These are phyloP conservation scores for Suillus fuscotomentosus DNA, from an alignment of 768 basidiomycete species.

Conservation along the genomic window DNA sequence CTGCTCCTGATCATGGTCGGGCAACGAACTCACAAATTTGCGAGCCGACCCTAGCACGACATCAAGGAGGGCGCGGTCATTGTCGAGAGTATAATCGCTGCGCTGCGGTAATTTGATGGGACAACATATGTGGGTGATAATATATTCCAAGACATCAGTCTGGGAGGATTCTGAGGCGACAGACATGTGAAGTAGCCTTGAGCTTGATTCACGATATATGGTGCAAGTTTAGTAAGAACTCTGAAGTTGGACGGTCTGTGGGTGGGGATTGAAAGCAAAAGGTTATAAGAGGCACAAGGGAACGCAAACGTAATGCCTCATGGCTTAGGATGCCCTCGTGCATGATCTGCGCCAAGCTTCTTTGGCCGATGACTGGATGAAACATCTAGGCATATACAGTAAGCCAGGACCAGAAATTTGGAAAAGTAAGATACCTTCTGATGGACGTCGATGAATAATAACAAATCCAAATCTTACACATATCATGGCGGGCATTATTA, in stretches of 20 bases:
- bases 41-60: constrained; percentile 17
- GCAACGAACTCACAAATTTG: constrained; percentile 13
- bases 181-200: not conserved
- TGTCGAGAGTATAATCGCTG: constrained; percentile 21
- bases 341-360: not conserved
- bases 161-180: not conserved
- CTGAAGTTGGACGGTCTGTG: not conserved
- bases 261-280: not conserved
- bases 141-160: constrained; percentile 5
- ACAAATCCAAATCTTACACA: no score
- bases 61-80: constrained; percentile 23
- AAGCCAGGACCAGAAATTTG: no score
- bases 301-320: not conserved
- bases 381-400: no score
- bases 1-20: constrained; percentile 5
- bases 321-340: not conserved
- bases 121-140: constrained; percentile 11
- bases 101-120: constrained; percentile 15
- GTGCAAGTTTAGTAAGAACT: not conserved
- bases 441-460: no score
- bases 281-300: not conserved
- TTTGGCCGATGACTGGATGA: not conserved
- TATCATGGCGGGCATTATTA: no score
- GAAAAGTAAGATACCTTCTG: no score
- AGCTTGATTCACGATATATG: not conserved